phyloP scores from a whole-genome alignment of 2,329 filamentous ascomycete genomes.

The Pseudocercospora fijiensis region DNA sequence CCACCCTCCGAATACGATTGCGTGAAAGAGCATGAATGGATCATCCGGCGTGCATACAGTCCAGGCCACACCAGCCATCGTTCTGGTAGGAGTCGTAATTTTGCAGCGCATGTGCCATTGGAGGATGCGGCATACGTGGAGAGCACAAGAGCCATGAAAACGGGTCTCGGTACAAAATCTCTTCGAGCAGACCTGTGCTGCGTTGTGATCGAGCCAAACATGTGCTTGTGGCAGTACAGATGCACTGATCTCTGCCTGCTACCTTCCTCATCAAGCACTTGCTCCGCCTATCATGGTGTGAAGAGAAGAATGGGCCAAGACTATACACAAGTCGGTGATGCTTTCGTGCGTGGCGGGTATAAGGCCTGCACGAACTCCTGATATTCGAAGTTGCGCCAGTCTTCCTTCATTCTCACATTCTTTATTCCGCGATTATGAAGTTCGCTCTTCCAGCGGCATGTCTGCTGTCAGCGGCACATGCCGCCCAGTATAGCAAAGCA shows the following conservation, averaged over 20 bases:
- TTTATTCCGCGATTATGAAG: slow-evolving; percentile 20
- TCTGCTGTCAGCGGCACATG: slow-evolving; percentile 20
- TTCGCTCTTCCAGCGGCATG: slow-evolving; percentile 20
- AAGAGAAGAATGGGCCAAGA: slow-evolving; percentile 1
- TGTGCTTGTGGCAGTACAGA: too few species aligned
- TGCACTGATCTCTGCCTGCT: background rate
- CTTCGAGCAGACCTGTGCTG: too few species aligned
- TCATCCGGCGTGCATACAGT: too few species aligned
- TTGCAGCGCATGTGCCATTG: too few species aligned
- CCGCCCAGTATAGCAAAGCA: slow-evolving; percentile 22
- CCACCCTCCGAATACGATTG: background rate
- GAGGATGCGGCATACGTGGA: too few species aligned
- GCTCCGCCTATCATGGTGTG: background rate
- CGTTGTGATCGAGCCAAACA: too few species aligned
- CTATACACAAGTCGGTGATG: background rate
- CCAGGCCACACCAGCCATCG: too few species aligned
- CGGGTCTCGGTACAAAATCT: too few species aligned
- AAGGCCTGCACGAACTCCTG: slow-evolving; percentile 2
- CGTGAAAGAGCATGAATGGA: too few species aligned
- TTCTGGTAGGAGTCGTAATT: too few species aligned
- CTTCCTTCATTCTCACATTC: background rate
- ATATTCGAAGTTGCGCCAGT: background rate
- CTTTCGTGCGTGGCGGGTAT: background rate
- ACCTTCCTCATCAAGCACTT: background rate
- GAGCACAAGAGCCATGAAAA: too few species aligned